These are phyloP conservation scores for Cicer pinnatifidum DNA, from an alignment of 306 rosid genomes.

Conservation along the genomic window DNA sequence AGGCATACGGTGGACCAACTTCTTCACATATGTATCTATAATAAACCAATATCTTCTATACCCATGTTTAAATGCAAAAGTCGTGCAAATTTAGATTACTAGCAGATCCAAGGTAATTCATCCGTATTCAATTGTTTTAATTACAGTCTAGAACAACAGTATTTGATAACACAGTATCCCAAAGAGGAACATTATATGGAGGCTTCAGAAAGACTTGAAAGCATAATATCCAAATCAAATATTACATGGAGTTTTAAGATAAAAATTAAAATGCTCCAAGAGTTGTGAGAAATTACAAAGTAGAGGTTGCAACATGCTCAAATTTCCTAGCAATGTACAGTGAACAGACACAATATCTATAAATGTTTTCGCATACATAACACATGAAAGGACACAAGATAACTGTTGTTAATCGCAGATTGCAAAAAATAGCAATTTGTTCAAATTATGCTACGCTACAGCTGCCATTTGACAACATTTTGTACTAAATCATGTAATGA, in stretches of 20 bases:
- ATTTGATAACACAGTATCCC: conserved; percentile 22
- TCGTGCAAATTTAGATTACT: conserved; percentile 25
- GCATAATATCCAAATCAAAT: not conserved
- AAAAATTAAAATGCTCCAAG: not conserved
- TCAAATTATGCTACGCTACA: not conserved
- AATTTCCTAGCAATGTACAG: conserved; percentile 10
- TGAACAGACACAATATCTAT: not conserved
- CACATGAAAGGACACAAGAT: conserved; percentile 26
- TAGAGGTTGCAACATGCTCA: conserved; percentile 30
- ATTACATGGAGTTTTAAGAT: not conserved
- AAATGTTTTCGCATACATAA: conserved; percentile 3
- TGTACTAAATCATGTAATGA: not conserved
- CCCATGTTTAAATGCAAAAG: conserved; percentile 13
- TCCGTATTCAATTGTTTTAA: not conserved
- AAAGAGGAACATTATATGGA: not conserved
- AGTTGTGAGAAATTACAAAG: conserved; percentile 23
- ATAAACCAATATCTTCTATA: conserved; percentile 22
- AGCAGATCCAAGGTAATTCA: conserved; percentile 1
- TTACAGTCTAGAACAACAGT: not conserved
- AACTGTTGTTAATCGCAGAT: not conserved
- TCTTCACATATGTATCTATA: conserved; percentile 13
- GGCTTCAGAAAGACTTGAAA: not conserved
- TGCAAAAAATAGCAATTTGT: not conserved
- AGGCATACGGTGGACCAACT: conserved; percentile 10
- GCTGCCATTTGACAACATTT: not conserved